Evolutionary conservation across 495 filamentous ascomycete species (phyloP), one percentile per base, ranked within the genome.

Genomic region (Hypoxylon lienhwacheense): DNA sequence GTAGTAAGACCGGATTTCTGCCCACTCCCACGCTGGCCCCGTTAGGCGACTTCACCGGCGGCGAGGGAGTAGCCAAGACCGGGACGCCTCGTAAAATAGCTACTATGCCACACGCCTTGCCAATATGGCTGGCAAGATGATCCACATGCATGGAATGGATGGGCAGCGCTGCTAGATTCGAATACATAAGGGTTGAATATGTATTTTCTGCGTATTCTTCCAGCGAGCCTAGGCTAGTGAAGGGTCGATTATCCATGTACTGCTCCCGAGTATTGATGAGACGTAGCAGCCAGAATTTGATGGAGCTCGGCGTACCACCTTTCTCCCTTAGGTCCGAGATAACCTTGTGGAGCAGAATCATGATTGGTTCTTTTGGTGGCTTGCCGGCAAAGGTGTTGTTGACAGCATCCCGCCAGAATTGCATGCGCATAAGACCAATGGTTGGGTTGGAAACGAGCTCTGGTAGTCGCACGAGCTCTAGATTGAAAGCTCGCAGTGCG

Each of bases 121-220:
- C 93, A 32, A 97, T 87, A 70, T 98, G 93, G 15, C 85, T 90
- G 7, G 92, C 91, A 8, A 98, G 71, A 72, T 98, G 93, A 60
- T 98, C 93, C 29, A 89, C 82, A n/a, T 89, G 85, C 28, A 96
- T 74, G 11, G 86, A 91, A 5, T 82, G 77, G 64, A 95, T 73
- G 1, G 88, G 85, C 45, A 96, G 70, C 0, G 85, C 74, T 2
- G 87, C 86, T 14, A 97, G 73, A 1, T 89, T 91, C 46, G 95
- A 77, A 65, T 98, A 98, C 66, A 95, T 80, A n/a, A 98, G 76
- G 0, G 88, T 95, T 2, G 87, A 88, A 72, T 98, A 97, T 2
- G 93, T 97, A 47, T 87, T 89, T 66, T 98, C 93, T 2, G 89
- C 89, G 55, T 97, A 97, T 24, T 81, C 81, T 59, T 98, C 93